Evolutionary conservation across 768 basidiomycete genomes (phyloP).

Genomic region (Leccinellum luteum): DNA sequence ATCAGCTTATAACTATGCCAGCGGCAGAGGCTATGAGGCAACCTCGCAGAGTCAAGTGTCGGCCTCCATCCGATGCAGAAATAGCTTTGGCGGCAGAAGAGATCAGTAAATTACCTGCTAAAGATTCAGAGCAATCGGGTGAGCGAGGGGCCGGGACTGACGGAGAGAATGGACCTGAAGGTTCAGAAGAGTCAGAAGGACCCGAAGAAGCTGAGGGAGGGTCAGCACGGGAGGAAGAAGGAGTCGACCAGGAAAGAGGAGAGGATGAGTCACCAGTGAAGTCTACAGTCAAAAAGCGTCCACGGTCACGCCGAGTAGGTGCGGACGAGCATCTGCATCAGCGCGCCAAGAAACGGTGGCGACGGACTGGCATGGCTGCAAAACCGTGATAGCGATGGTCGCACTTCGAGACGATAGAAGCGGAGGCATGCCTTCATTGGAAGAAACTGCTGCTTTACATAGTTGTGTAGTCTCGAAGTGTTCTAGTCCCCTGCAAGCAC

Average conservation of each 20-base stretch:
- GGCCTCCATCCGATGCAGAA: conserved; percentile 21
- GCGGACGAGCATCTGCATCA: conserved; percentile 10
- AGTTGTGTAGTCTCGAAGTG: background rate
- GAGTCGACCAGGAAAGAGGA: background rate
- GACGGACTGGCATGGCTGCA: background rate
- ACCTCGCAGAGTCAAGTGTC: conserved; percentile 22
- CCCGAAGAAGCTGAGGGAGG: conserved; percentile 11
- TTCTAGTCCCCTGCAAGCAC: background rate
- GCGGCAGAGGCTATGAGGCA: conserved; percentile 17
- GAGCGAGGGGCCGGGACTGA: background rate
- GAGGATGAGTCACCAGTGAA: conserved; percentile 1
- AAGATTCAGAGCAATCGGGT: background rate
- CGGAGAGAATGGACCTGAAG: background rate
- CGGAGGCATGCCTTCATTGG: background rate
- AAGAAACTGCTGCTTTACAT: background rate
- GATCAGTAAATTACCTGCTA: background rate
- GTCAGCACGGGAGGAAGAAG: conserved; percentile 8
- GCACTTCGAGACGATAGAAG: background rate
- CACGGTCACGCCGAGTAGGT: conserved; percentile 11
- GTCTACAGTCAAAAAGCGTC: conserved; percentile 15
- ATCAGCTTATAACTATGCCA: conserved; percentile 19
- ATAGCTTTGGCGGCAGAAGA: conserved; percentile 17
- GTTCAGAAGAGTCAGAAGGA: conserved; percentile 11
- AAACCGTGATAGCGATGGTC: conserved; percentile 2
- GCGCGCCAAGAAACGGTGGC: conserved; percentile 14